These are phyloP conservation scores for Singerocomus rubriflavus DNA, from an alignment of 1,284 basidiomycete species.

Conservation along the genomic window DNA sequence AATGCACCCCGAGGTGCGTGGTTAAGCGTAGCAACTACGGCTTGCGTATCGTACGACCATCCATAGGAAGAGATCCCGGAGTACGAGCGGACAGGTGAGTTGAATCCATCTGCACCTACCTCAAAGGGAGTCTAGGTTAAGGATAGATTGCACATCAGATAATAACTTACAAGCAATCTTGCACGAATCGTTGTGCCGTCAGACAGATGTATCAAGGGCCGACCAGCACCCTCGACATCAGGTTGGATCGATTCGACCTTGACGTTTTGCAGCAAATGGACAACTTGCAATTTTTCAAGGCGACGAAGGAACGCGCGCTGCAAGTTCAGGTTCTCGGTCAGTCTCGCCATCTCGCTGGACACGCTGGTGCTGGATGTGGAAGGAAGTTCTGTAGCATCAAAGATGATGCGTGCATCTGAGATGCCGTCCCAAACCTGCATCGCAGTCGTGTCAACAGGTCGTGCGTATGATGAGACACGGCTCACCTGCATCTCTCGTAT, in stretches of 20 bases:
- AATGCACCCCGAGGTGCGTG: slow-evolving; percentile 61
- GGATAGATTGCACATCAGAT: slow-evolving; percentile 1
- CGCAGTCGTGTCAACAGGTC: neutral
- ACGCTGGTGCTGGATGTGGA: slow-evolving; percentile 24
- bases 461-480: neutral
- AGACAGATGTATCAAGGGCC: slow-evolving; percentile 75
- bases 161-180: slow-evolving; percentile 62
- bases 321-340: slow-evolving; percentile 90
- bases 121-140: slow-evolving; percentile 33
- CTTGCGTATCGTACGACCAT: slow-evolving; percentile 89
- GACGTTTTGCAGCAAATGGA: slow-evolving; percentile 62
- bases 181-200: slow-evolving; percentile 62
- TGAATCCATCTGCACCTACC: slow-evolving; percentile 95
- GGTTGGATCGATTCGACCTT: slow-evolving; percentile 63
- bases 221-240: slow-evolving; percentile 45
- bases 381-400: slow-evolving; percentile 54
- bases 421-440: slow-evolving; percentile 86
- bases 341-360: slow-evolving; percentile 64
- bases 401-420: slow-evolving; percentile 75
- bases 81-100: slow-evolving; percentile 89
- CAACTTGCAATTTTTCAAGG: slow-evolving; percentile 41
- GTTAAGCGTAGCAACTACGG: slow-evolving; percentile 85
- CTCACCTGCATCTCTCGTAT: slow-evolving; percentile 84
- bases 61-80: slow-evolving; percentile 88
- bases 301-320: slow-evolving; percentile 75